Evolutionary conservation across 176 grass and related monocot species (phyloP).

Genomic region (Luzula sylvatica): DNA sequence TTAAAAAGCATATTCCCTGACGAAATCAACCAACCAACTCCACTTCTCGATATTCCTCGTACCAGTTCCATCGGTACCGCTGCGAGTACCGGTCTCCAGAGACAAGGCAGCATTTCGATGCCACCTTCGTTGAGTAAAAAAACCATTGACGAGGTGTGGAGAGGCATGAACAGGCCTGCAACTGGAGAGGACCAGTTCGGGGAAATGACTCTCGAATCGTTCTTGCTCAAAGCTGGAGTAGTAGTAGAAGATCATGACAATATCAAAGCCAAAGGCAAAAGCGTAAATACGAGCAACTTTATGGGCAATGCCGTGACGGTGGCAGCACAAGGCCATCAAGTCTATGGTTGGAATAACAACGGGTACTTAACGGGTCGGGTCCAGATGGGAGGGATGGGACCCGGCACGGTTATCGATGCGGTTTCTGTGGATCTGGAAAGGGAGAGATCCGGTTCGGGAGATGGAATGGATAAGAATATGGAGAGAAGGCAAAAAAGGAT

Average conservation of each 20-base stretch:
- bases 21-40: constrained; percentile 13
- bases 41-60: no score
- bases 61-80: constrained; percentile 19
- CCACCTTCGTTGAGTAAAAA: constrained; percentile 69
- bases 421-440: constrained; percentile 4
- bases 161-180: constrained; percentile 40
- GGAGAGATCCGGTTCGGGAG: constrained; percentile 17
- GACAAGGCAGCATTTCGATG: constrained; percentile 77
- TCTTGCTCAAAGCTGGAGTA: constrained; percentile 81
- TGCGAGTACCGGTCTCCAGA: constrained; percentile 28
- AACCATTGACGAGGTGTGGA: constrained; percentile 96
- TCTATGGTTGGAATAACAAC: no score
- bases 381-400: constrained; percentile 1
- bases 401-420: constrained; percentile 21
- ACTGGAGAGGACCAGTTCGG: constrained; percentile 52
- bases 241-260: constrained; percentile 38
- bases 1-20: constrained; percentile 64
- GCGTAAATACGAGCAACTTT: constrained; percentile 18
- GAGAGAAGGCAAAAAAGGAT: constrained; percentile 99
- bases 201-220: constrained; percentile 94
- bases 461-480: constrained; percentile 45
- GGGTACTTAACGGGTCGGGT: no score
- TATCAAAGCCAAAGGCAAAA: no score
- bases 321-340: not conserved
- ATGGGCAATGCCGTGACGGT: constrained; percentile 13